These are phyloP conservation scores for Alternaria dauci DNA, from an alignment of 2,329 filamentous ascomycete species.

Conservation along the genomic window DNA sequence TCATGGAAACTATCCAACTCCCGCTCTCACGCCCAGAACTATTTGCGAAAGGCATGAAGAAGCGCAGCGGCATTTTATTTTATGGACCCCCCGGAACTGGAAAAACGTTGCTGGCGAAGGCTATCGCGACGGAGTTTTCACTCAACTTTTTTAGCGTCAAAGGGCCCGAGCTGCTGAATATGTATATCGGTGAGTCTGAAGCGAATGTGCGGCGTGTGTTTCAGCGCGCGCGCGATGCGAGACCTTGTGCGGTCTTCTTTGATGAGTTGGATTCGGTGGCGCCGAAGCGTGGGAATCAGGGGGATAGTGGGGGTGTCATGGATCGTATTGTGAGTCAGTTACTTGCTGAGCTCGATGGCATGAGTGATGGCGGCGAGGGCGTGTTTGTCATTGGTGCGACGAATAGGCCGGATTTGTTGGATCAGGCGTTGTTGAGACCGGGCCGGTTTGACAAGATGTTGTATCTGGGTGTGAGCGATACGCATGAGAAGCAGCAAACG, in stretches of 20 bases:
- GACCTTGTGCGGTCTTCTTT: conserved; percentile 92
- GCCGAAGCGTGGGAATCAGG: conserved; percentile 95
- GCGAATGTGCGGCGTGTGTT: conserved; percentile 91
- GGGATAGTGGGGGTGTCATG: conserved; percentile 97
- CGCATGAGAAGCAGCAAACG: conserved; percentile 92
- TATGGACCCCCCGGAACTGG: conserved; percentile 91
- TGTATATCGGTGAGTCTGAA: conserved; percentile 96
- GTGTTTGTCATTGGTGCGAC: conserved; percentile 98
- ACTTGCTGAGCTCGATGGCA: conserved; percentile 93
- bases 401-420: conserved; percentile 90
- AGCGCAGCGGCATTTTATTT: conserved; percentile 90
- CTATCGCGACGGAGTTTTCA: conserved; percentile 91
- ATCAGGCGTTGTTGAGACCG: conserved; percentile 86
- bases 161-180: conserved; percentile 88
- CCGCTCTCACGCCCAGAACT: conserved; percentile 90
- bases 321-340: conserved; percentile 96
- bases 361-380: conserved; percentile 87
- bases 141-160: conserved; percentile 96
- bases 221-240: conserved; percentile 82
- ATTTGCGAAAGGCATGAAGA: conserved; percentile 98
- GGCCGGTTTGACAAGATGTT: conserved; percentile 98
- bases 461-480: conserved; percentile 94
- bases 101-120: conserved; percentile 91
- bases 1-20: conserved; percentile 94
- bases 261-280: conserved; percentile 93